Base-by-base conservation (phyloP, 768 basidiomycete species). In the Ramaria rubella region DNA sequence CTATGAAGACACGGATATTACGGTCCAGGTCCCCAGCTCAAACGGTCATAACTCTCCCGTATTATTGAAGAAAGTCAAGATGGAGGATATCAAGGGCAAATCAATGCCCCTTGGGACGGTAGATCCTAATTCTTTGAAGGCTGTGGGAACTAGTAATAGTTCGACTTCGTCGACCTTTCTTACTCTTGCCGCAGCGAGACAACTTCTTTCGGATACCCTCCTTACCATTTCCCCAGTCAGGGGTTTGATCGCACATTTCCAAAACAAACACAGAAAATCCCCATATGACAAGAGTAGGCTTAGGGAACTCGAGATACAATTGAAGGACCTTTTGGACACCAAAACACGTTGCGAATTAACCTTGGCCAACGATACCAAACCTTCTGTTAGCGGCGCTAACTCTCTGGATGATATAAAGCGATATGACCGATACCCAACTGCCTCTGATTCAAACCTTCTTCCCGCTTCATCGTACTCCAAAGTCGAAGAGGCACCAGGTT, bases 61-160 rank as follows among this genome's bases (percentile, higher is more conserved):
- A 11, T 14, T 44, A 31, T 29, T 59, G 21, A 67, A 61, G 50
- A 74, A 71, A 59, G 57, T 60, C 3, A 69, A 70, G 50, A 51
- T 59, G 31, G 60, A 61, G 29, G 1, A 8, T 19, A 48, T 27
- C 23, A 48, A 12, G 5, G 46, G 15, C 26, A 27, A 2, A 17
- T 2, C 46, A 26, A 9, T 27, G 6, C 73, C 70, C 8, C 64
- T 5, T 69, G 69, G 45, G 62, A 60, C 17, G 2, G 57, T 63
- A 14, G 62, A 70, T 48, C 33, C 52, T 24, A 68, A 68, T 49
- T 55, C 49, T 21, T 33, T 33, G 4, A 30, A 19, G 29, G 14
- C 55, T 27, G n/a, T 30, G 12, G 40, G 17, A 42, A 5, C 51
- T 45, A n/a, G 26, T 26, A 11, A 2, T 34, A 11, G 30, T 23